These are phyloP conservation scores for Nannizziopsis barbatae DNA, from an alignment of 2,329 filamentous ascomycete species.

Conservation along the genomic window DNA sequence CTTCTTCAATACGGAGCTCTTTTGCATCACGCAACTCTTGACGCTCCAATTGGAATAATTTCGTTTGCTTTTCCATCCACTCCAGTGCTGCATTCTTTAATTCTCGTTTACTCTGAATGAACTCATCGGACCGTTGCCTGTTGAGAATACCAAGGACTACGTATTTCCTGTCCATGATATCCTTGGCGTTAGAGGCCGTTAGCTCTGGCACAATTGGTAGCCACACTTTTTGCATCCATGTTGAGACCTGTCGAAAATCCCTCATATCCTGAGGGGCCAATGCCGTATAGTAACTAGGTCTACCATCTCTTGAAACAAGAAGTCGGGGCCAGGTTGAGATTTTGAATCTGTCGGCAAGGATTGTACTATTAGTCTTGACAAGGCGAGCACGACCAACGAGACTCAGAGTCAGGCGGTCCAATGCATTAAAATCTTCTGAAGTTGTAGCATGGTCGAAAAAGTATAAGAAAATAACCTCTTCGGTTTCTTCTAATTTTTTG, in stretches of 20 bases:
- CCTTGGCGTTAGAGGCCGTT: constrained; percentile 77
- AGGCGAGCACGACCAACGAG: constrained; percentile 85
- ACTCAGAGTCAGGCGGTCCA: constrained; percentile 75
- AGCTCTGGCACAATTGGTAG: constrained; percentile 90
- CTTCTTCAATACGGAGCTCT: constrained; percentile 90
- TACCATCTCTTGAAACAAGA: constrained; percentile 76
- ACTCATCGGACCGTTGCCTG: constrained; percentile 66
- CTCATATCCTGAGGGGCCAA: constrained; percentile 87
- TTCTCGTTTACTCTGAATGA: constrained; percentile 67
- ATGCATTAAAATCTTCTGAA: constrained; percentile 75
- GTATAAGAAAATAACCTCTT: constrained; percentile 94
- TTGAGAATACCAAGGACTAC: constrained; percentile 88
- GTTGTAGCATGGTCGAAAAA: constrained; percentile 96
- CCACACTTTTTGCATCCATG: constrained; percentile 96
- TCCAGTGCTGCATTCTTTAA: constrained; percentile 92
- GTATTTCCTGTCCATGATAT: constrained; percentile 89
- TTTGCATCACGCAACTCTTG: constrained; percentile 91
- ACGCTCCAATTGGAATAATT: constrained; percentile 81
- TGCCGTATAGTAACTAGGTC: constrained; percentile 79
- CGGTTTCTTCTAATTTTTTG: constrained; percentile 73
- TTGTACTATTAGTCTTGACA: constrained; percentile 75
- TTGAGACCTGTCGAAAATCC: constrained; percentile 65
- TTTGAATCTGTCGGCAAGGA: constrained; percentile 72
- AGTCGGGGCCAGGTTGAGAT: constrained; percentile 95
- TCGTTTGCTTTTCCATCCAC: constrained; percentile 95